Percentiles rank a stretch among this genome's conserved stretches.
Conservation (phyloP, 441 rosid genomes). For the Corymbia calophylla region DNA sequence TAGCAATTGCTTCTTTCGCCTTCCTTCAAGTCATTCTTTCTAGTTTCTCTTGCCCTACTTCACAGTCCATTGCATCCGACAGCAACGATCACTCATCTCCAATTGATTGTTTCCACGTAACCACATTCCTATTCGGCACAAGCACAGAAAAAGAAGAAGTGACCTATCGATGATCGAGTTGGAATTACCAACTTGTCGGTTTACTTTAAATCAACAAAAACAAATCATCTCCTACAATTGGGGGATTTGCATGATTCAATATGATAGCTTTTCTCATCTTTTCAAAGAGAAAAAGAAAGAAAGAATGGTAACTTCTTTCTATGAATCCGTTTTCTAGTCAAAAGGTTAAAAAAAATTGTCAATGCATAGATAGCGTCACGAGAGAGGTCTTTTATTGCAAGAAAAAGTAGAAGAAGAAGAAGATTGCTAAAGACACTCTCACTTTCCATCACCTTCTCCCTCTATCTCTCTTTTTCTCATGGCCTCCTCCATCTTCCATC, state of each 20-base stretch:
- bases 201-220: background rate
- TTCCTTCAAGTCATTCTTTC: background rate
- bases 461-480: constrained; percentile 1
- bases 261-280: background rate
- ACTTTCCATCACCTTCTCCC: background rate
- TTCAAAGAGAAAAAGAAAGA: background rate
- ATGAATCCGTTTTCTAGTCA: background rate
- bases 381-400: background rate
- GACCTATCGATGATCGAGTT: rapidly evolving
- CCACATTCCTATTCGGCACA: background rate
- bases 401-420: too few species aligned
- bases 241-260: background rate
- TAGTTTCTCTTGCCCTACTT: background rate
- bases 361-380: background rate
- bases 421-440: background rate
- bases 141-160: too few species aligned
- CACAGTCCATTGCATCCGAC: background rate
- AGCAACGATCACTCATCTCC: background rate
- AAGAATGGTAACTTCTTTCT: background rate
- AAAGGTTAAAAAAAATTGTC: background rate
- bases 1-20: too few species aligned
- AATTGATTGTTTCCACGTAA: rapidly evolving
- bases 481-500: constrained; percentile 12
- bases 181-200: rapidly evolving
- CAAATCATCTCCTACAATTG: background rate